These are phyloP conservation scores for Syzygium aqueum DNA, from an alignment of 345 rosid species.

Conservation along the genomic window DNA sequence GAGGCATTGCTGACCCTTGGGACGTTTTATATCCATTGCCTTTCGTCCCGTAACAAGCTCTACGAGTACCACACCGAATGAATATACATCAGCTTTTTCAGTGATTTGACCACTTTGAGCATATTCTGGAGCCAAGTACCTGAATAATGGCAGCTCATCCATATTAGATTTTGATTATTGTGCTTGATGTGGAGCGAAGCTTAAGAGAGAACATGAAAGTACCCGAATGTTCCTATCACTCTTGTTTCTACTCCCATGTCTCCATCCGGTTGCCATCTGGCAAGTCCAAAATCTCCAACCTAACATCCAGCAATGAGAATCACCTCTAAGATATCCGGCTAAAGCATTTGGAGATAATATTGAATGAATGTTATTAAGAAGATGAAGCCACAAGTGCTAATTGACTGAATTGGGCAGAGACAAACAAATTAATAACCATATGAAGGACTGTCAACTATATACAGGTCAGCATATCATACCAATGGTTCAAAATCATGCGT, in stretches of 20 bases:
- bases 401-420: neutral
- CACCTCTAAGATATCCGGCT: neutral
- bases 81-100: slow-evolving; percentile 94
- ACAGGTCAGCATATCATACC: slow-evolving; percentile 24
- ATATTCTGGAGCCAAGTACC: slow-evolving; percentile 96
- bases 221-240: slow-evolving; percentile 97
- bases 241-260: slow-evolving; percentile 89
- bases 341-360: neutral
- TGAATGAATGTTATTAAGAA: neutral
- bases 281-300: slow-evolving; percentile 99
- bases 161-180: neutral
- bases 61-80: slow-evolving; percentile 86
- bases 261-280: slow-evolving; percentile 99
- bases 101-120: slow-evolving; percentile 97
- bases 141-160: slow-evolving; percentile 7
- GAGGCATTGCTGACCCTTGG: slow-evolving; percentile 92
- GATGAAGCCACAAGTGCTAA: neutral
- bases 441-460: neutral
- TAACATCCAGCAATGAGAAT: slow-evolving; percentile 9
- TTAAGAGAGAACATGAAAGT: neutral
- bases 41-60: slow-evolving; percentile 96
- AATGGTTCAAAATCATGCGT: slow-evolving; percentile 96
- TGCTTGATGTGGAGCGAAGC: neutral
- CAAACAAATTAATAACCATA: neutral
- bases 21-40: slow-evolving; percentile 86